Percentiles rank a stretch among this genome's conserved stretches.
Conservation (phyloP, 768 basidiomycete genomes). For the Russula sp. region DNA sequence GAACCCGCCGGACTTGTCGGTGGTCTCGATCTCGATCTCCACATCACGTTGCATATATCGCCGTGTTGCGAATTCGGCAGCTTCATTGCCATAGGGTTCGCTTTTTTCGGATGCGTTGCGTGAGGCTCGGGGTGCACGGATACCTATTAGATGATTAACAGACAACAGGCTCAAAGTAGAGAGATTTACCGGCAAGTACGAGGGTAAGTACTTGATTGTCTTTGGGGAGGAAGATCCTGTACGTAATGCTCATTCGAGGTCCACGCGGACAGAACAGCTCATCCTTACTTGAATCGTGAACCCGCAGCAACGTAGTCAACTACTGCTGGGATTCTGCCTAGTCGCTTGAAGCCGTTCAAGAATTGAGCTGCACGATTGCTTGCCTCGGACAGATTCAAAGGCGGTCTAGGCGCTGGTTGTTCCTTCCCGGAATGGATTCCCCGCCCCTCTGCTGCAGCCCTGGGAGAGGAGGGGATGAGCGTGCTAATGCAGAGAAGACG, state of each 20-base stretch:
- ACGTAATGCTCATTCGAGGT: background rate
- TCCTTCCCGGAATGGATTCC: constrained; percentile 96
- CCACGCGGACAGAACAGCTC: constrained; percentile 20
- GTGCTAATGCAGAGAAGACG: background rate
- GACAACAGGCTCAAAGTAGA: background rate
- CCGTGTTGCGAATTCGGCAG: constrained; percentile 68
- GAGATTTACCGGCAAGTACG: constrained; percentile 67
- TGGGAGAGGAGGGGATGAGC: constrained; percentile 28
- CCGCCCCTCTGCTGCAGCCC: constrained; percentile 67
- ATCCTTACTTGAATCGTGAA: constrained; percentile 81
- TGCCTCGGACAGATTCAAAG: constrained; percentile 89
- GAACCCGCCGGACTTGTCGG: constrained; percentile 94
- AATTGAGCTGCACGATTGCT: constrained; percentile 75
- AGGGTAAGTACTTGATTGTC: constrained; percentile 92
- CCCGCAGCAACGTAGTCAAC: constrained; percentile 94
- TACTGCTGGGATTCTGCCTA: constrained; percentile 73
- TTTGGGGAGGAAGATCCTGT: constrained; percentile 74
- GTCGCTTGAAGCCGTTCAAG: constrained; percentile 84
- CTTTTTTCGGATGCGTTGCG: constrained; percentile 75
- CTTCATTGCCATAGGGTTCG: constrained; percentile 83
- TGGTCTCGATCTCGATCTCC: constrained; percentile 83
- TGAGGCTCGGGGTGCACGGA: constrained; percentile 84
- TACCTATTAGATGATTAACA: constrained; percentile 42
- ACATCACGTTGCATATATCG: constrained; percentile 92
- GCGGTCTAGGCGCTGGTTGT: constrained; percentile 63